Evolutionary conservation across 1,139 yeast genomes (phyloP).

Genomic region (Meyerozyma sp.): DNA sequence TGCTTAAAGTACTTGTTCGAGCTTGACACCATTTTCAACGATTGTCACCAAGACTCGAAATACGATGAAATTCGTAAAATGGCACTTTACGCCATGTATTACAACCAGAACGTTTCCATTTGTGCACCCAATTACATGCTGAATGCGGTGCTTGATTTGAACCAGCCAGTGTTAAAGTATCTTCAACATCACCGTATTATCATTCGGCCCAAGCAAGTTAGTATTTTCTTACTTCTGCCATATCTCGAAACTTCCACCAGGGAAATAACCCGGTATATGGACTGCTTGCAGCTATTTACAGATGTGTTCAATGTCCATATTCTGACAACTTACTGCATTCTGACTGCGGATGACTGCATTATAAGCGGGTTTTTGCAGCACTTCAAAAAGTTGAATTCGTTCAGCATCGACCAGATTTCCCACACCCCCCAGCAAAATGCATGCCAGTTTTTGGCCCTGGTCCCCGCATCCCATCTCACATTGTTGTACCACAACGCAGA

Average conservation of each 20-base stretch:
- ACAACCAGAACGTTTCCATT: neutral
- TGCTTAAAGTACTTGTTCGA: neutral
- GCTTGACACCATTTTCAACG: neutral
- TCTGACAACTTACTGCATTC: neutral
- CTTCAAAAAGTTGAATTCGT: neutral
- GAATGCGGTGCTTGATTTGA: neutral
- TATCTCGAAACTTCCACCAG: neutral
- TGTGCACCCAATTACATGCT: neutral
- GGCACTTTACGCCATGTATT: neutral
- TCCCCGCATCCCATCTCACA: neutral
- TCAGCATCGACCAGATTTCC: neutral
- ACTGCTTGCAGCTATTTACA: neutral
- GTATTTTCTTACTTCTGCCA: neutral
- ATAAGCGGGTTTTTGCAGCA: neutral
- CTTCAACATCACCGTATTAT: neutral
- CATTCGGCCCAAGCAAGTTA: neutral
- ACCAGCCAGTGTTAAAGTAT: neutral
- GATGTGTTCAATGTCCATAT: neutral
- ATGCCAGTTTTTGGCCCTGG: neutral
- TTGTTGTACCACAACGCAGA: neutral
- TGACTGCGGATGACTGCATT: neutral
- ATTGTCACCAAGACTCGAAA: neutral
- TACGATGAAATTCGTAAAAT: neutral
- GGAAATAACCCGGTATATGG: neutral
- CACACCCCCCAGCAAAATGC: neutral